A percentile compares a stretch with the other conserved stretches of the same genome.
Evolutionary conservation across 495 filamentous ascomycete genomes (phyloP).

Genomic region (Talaromyces trachyspermus): DNA sequence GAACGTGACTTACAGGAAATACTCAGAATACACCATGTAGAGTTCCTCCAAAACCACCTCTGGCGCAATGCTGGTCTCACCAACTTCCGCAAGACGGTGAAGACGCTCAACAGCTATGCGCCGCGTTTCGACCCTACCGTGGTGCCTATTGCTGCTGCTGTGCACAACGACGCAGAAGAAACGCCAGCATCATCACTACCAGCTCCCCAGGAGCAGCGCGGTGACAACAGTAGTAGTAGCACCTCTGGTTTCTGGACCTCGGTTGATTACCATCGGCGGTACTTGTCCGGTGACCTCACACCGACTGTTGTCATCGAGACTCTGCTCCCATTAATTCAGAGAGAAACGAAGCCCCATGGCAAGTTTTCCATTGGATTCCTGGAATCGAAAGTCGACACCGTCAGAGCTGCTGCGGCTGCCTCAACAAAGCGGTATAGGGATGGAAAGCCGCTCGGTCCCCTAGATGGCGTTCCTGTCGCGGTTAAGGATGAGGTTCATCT

Average conservation of each 20-base stretch:
- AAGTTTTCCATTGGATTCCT: conserved; percentile 67
- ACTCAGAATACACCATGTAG: conserved; percentile 46
- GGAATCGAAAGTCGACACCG: conserved; percentile 48
- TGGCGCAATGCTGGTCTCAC: conserved; percentile 75
- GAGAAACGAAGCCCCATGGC: conserved; percentile 41
- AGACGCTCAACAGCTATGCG: conserved; percentile 49
- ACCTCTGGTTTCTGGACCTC: conserved; percentile 52
- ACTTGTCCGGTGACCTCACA: conserved; percentile 58
- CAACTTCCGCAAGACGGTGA: conserved; percentile 45
- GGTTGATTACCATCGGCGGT: conserved; percentile 70
- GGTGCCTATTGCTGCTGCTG: conserved; percentile 59
- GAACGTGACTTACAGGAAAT: background rate
- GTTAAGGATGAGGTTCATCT: conserved; percentile 81
- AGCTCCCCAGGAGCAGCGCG: conserved; percentile 22
- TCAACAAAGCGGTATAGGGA: conserved; percentile 63
- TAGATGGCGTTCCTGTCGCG: conserved; percentile 82
- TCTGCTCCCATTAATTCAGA: conserved; percentile 61
- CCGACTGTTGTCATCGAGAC: conserved; percentile 63
- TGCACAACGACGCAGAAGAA: conserved; percentile 3
- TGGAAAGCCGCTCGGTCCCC: conserved; percentile 52
- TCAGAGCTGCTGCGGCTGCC: conserved; percentile 58
- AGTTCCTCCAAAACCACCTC: conserved; percentile 49
- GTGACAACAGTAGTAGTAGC: conserved; percentile 22
- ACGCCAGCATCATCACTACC: conserved; percentile 19
- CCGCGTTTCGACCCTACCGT: conserved; percentile 81